Evolutionary conservation across 768 basidiomycete genomes (phyloP).

Genomic region (Leccinum imitatum): DNA sequence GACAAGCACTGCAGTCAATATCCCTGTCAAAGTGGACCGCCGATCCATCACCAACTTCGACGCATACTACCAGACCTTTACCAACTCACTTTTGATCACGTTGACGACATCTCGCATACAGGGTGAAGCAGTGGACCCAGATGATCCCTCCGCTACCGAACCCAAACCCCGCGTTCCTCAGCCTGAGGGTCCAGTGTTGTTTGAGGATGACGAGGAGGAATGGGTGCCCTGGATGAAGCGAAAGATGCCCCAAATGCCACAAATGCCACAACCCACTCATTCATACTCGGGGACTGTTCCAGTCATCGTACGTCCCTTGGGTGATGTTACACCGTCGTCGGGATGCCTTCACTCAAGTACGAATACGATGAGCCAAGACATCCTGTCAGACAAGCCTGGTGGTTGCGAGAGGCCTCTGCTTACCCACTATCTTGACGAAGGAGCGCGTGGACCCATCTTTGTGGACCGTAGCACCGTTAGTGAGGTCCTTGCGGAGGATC

Average conservation of each 20-base stretch:
- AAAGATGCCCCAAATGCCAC: too few relatives aligned
- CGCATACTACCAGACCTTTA: conserved; percentile 3
- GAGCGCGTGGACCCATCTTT: conserved; percentile 11
- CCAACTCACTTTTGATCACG: neutral
- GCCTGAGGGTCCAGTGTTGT: neutral
- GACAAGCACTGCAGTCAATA: neutral
- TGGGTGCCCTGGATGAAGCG: conserved; percentile 10
- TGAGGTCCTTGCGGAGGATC: conserved; percentile 1
- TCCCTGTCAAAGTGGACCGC: neutral
- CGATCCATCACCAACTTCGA: neutral
- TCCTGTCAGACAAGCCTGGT: neutral
- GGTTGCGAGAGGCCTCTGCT: neutral
- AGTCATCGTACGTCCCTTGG: neutral
- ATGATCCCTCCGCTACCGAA: neutral
- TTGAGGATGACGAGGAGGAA: conserved; percentile 6
- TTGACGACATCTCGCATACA: neutral
- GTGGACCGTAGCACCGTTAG: neutral
- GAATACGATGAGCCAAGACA: neutral
- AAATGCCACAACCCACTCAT: neutral
- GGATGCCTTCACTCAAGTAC: neutral
- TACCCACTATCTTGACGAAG: conserved; percentile 11
- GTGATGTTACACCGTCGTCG: neutral
- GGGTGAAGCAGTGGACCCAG: neutral
- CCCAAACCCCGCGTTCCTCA: neutral
- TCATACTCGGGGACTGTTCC: neutral